Conservation (phyloP, 73 alveolate species). For the Effrenium voratum region DNA sequence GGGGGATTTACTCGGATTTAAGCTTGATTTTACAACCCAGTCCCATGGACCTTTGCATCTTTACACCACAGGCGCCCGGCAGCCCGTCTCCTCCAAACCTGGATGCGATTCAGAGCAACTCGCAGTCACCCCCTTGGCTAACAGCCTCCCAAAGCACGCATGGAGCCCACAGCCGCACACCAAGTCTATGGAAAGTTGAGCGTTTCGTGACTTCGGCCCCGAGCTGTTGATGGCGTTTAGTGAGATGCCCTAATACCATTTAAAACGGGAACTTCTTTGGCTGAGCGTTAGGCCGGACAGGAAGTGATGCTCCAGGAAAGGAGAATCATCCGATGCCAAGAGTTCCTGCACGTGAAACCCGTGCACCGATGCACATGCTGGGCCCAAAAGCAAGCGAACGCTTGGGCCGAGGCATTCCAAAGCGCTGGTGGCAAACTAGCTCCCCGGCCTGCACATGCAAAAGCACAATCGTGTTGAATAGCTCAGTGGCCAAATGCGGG, state of each 20-base stretch:
- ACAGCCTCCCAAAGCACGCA: too few relatives aligned
- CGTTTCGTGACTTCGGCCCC: too few relatives aligned
- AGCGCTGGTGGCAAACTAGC: slow-evolving; percentile 56
- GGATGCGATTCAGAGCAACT: too few relatives aligned
- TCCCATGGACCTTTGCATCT: background rate
- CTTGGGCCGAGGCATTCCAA: slow-evolving; percentile 19
- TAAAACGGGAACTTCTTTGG: background rate
- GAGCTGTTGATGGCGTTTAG: too few relatives aligned
- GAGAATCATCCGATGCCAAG: slow-evolving; percentile 54
- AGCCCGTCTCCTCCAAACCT: slow-evolving; percentile 87
- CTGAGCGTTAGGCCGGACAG: slow-evolving; percentile 10
- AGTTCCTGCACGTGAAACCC: slow-evolving; percentile 19
- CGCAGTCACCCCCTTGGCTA: too few relatives aligned
- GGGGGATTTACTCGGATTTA: too few relatives aligned
- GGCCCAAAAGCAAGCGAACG: background rate
- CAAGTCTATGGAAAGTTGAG: too few relatives aligned
- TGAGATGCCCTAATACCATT: too few relatives aligned
- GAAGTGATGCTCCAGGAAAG: slow-evolving; percentile 75
- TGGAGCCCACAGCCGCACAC: too few relatives aligned
- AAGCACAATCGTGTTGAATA: background rate
- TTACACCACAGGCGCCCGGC: slow-evolving; percentile 4
- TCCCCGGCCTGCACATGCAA: slow-evolving; percentile 45
- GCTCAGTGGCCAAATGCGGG: too few relatives aligned
- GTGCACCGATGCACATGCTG: background rate
- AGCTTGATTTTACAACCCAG: too few relatives aligned